These are phyloP conservation scores for Prunus kanzakura DNA, from an alignment of 306 rosid species.

Conservation along the genomic window DNA sequence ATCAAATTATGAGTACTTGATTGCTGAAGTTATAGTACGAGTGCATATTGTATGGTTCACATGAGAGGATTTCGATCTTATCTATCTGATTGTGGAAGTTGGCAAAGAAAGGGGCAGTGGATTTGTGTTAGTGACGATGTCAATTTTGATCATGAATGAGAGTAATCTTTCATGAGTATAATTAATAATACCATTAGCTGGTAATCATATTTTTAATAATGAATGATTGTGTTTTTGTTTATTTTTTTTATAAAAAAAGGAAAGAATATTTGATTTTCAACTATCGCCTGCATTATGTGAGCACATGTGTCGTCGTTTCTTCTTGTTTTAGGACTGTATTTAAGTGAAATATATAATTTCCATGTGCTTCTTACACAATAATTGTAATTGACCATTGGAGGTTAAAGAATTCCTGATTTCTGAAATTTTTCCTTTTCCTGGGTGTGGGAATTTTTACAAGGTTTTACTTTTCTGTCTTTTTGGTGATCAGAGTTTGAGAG, in stretches of 20 bases:
- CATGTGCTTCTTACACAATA: background rate
- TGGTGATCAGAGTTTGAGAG: too few relatives aligned
- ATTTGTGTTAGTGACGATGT: background rate
- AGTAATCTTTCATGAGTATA: background rate
- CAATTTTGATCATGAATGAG: too few relatives aligned
- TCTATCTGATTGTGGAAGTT: too few relatives aligned
- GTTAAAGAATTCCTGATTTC: background rate
- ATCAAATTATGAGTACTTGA: too few relatives aligned
- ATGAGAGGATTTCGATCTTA: too few relatives aligned
- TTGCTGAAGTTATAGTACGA: too few relatives aligned
- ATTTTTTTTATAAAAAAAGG: too few relatives aligned
- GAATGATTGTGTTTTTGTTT: background rate
- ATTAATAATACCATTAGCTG: background rate
- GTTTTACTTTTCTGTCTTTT: too few relatives aligned
- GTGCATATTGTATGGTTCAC: too few relatives aligned
- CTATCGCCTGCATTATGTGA: constrained; percentile 1
- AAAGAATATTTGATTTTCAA: background rate
- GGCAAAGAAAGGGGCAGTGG: too few relatives aligned
- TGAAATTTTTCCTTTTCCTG: background rate
- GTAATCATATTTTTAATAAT: background rate
- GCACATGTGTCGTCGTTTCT: background rate
- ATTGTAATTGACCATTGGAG: background rate
- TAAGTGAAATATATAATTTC: background rate
- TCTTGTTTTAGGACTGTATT: background rate
- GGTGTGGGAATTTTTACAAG: background rate